phyloP scores from a whole-genome alignment of 2,329 filamentous ascomycete species.

The Ophiostoma sp. region DNA sequence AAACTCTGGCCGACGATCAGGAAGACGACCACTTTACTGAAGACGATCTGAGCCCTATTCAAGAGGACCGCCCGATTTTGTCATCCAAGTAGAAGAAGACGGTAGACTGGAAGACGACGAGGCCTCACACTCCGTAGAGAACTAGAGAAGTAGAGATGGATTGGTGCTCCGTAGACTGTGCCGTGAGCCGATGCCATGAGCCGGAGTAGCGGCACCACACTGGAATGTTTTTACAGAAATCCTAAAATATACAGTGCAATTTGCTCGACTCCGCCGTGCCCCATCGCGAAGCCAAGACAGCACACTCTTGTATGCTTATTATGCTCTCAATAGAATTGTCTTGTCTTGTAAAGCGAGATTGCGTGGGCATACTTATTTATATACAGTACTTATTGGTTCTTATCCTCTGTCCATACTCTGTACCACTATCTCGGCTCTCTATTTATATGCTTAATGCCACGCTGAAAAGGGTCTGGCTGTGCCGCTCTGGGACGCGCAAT shows the following conservation, averaged over 20 bases:
- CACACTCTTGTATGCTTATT: not conserved
- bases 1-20: constrained; percentile 1
- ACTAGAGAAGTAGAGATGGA: not conserved
- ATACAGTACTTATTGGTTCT: not conserved
- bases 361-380: not conserved
- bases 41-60: constrained; percentile 5
- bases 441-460: constrained; percentile 9
- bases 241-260: constrained; percentile 11
- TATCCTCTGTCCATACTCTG: not conserved
- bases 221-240: not conserved
- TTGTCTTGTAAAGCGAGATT: too few species aligned
- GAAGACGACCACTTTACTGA: not conserved
- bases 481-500: not conserved
- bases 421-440: not conserved
- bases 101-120: not conserved
- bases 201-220: too few species aligned
- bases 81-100: not conserved
- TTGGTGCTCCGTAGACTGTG: not conserved
- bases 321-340: not conserved
- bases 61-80: constrained; percentile 2
- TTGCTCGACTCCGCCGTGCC: constrained; percentile 4
- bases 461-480: not conserved
- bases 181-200: not conserved
- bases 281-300: constrained; percentile 2
- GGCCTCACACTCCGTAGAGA: not conserved